Base-by-base conservation (phyloP, 1,284 basidiomycete species). In the Ceratobasidium sp. region DNA sequence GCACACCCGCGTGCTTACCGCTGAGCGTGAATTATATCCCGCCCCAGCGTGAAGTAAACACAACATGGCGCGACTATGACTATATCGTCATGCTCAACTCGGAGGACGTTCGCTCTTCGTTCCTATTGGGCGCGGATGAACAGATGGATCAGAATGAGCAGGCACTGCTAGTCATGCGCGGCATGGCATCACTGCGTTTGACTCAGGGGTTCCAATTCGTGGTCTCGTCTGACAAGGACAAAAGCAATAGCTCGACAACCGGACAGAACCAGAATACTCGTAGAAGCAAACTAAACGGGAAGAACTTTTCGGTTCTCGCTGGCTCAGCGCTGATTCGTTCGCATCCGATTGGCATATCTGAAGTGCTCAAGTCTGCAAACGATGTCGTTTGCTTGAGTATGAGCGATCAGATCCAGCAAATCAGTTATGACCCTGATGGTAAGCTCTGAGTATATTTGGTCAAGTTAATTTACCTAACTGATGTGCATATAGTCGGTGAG, bases 131-230 rank as follows among this genome's bases (percentile, higher is more conserved):
- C 59, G 23, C 73, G 60, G 69, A 1, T 83, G 80, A 23, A 75
- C 78, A 75, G 48, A 75, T 75, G 45, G 76, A 84, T 10, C 89
- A 90, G 72, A 84, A 90, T 74, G 83, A 89, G 73, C 91, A 89
- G 86, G 93, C 94, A 0, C 82, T 96, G 50, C 90, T 89, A 0
- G 92, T 97, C 30, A 93, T 98, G 90, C 87, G 92, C 36, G 95
- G 94, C 62, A 97, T 98, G 93, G 92, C 93, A 0, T 94, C 93
- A 3, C 91, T 98, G 70, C 86, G 97, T 16, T 85, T 99, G 8
- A 89, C 92, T 6, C 96, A 98, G 80, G 96, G 97, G n/a, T 99
- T 98, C 80, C 97, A 99, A 79, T 94, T 98, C 78, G 90, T 98
- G 52, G 81, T 83, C 91, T 34, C 82, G 83, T 75, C 81, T 9